Evolutionary conservation across 495 filamentous ascomycete species (phyloP), one percentile per base, ranked within the genome.

Genomic region (Poronia punctata): DNA sequence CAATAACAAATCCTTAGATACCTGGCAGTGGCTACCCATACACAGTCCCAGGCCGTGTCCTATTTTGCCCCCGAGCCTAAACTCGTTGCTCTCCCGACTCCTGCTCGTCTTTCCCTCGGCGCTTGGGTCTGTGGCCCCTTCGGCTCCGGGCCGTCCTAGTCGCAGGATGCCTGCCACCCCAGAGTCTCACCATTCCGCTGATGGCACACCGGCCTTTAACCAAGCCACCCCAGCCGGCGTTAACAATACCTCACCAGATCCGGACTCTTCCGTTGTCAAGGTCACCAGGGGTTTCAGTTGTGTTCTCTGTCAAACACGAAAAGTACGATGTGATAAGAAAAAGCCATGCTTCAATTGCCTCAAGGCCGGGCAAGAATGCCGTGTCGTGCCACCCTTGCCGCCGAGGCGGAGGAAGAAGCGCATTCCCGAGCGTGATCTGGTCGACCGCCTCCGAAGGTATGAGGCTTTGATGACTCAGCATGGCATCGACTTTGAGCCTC

Each of bases 241-340:
- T 58, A 50, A 56, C 60, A 45, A 59, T 54, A 45, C 58, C 29
- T 46, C 34, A 21, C 40, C 39, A 34, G 50, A 52, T 23, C 37
- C 44, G 38, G 56, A 66, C 43, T 44, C 60, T 24, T 61, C 62
- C 50, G 57, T 54, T 38, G 58, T 71, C 47, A 73, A 73, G 49
- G 60, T 73, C 53, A 73, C 69, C 15, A 58, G 69, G 40, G 69
- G 69, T 25, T 75, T 74, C 52, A 82, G 79, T 23, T 84, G 80
- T 48, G 70, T 80, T 25, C 55, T 80, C 30, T 84, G 80, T 50
- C 74, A 79, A 48, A 76, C 75, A 44, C 69, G 79, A 34, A 84
- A 83, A 58, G 80, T 83, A 35, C 74, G 73, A 42, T 84, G 80
- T 56, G 77, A 83, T 55, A 72, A 75, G 56, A 66, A 71, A 43